Evolutionary conservation across 1,284 basidiomycete species (phyloP).

Genomic region (Testicularia cyperi): DNA sequence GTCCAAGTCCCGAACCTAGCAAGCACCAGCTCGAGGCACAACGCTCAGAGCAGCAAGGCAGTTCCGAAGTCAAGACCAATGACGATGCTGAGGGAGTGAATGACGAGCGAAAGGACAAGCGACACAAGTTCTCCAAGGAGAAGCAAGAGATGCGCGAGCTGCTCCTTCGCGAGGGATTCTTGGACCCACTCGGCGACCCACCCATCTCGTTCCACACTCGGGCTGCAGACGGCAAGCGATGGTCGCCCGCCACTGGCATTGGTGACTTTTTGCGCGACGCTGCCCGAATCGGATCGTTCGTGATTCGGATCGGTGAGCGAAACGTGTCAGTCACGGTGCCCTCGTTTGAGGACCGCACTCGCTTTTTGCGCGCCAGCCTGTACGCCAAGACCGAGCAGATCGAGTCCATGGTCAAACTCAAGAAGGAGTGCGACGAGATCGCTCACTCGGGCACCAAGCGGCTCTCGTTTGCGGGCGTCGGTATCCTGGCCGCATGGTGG

Average conservation of each 20-base stretch:
- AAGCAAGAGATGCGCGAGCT: conserved; percentile 30
- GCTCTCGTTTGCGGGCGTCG: conserved; percentile 45
- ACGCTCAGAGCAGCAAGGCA: background rate
- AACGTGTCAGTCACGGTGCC: conserved; percentile 43
- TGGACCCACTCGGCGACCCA: conserved; percentile 41
- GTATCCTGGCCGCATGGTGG: conserved; percentile 45
- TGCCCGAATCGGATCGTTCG: conserved; percentile 45
- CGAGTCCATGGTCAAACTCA: conserved; percentile 41
- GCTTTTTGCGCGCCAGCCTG: conserved; percentile 38
- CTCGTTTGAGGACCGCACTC: conserved; percentile 50
- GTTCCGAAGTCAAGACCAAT: background rate
- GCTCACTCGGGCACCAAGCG: conserved; percentile 41
- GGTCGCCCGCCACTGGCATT: conserved; percentile 52
- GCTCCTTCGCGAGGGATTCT: conserved; percentile 31
- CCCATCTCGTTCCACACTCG: conserved; percentile 51
- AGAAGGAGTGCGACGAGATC: conserved; percentile 47
- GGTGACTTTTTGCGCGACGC: conserved; percentile 52
- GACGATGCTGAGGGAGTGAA: no score
- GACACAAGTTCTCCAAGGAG: conserved; percentile 15
- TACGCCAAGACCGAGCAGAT: conserved; percentile 47
- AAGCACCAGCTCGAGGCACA: conserved; percentile 12
- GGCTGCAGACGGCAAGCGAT: conserved; percentile 41
- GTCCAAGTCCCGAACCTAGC: conserved; percentile 39
- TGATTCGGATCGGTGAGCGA: conserved; percentile 43
- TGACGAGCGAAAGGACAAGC: conserved; percentile 29